A percentile compares a stretch with the other conserved stretches of the same genome.
Evolutionary conservation across 768 basidiomycete species (phyloP).

Genomic region (Russula emetica): DNA sequence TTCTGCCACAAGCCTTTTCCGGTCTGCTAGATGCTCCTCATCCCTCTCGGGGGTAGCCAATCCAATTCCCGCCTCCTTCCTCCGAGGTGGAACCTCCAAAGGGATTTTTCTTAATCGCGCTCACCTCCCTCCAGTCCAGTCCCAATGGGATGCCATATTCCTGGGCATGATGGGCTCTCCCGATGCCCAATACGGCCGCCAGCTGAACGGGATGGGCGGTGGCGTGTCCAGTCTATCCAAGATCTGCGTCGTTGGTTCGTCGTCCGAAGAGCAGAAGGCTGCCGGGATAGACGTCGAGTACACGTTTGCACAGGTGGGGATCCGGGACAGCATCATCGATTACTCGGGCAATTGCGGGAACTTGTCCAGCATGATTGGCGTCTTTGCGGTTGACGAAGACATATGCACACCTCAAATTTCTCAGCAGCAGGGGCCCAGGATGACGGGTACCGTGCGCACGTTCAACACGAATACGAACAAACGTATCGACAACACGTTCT

Average conservation of each 20-base stretch:
- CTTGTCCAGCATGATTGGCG: conserved; percentile 66
- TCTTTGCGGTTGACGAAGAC: conserved; percentile 65
- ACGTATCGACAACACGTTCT: conserved; percentile 64
- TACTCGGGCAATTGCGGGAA: conserved; percentile 76
- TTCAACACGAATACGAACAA: conserved; percentile 74
- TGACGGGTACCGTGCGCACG: conserved; percentile 45
- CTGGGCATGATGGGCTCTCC: conserved; percentile 80
- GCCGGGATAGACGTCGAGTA: conserved; percentile 59
- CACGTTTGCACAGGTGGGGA: conserved; percentile 57
- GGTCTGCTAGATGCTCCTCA: conserved; percentile 5
- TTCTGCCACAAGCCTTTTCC: conserved; percentile 1
- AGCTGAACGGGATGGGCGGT: conserved; percentile 80
- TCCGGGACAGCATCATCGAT: conserved; percentile 57
- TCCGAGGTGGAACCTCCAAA: conserved; percentile 75
- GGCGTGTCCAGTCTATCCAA: conserved; percentile 74
- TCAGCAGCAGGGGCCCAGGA: conserved; percentile 6
- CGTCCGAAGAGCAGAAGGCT: conserved; percentile 41
- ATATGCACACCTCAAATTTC: conserved; percentile 39
- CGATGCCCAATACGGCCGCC: conserved; percentile 59
- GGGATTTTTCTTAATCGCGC: conserved; percentile 60
- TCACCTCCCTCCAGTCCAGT: conserved; percentile 47
- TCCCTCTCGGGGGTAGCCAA: conserved; percentile 29
- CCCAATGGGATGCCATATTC: conserved; percentile 58
- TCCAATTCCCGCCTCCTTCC: conserved; percentile 43
- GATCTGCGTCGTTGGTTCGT: conserved; percentile 57